Conservation (phyloP, 2,329 filamentous ascomycete genomes). For the Alternaria novae-zelandiae region DNA sequence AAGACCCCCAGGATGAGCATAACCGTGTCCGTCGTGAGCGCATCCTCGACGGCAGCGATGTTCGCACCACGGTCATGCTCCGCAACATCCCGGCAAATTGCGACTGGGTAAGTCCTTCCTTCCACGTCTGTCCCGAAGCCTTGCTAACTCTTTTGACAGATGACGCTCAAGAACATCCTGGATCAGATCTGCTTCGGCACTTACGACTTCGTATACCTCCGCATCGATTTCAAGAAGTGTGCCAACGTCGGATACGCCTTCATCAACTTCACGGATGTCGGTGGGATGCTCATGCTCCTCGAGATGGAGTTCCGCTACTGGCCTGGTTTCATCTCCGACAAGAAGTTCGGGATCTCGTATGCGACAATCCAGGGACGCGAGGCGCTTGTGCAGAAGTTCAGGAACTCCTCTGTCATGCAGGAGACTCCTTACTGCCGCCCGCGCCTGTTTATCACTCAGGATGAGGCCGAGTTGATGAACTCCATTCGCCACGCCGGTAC, state of each 20-base stretch:
- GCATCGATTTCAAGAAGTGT: conserved; percentile 67
- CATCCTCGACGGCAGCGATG: conserved; percentile 53
- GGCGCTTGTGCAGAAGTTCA: conserved; percentile 90
- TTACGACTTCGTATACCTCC: conserved; percentile 94
- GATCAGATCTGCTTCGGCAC: conserved; percentile 79
- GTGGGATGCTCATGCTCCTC: conserved; percentile 40
- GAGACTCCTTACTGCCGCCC: conserved; percentile 83
- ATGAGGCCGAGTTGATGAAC: conserved; percentile 51
- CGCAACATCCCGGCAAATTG: conserved; percentile 95
- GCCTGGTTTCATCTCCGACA: conserved; percentile 83
- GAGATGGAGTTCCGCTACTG: conserved; percentile 53
- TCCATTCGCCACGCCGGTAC: conserved; percentile 62
- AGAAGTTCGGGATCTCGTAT: conserved; percentile 89
- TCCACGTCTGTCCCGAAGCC: not conserved
- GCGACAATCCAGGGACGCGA: conserved; percentile 96
- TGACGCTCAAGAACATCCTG: conserved; percentile 73
- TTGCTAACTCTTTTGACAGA: conserved; percentile 26
- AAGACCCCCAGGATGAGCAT: conserved; percentile 37
- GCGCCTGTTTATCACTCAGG: conserved; percentile 65
- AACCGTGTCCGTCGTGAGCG: conserved; percentile 49
- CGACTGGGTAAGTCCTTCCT: conserved; percentile 58
- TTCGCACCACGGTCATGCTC: conserved; percentile 77
- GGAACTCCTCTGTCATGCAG: conserved; percentile 95
- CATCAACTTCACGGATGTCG: conserved; percentile 85
- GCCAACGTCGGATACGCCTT: conserved; percentile 92